Base-by-base conservation (phyloP, 305 asterid species). In the Lippia alba region DNA sequence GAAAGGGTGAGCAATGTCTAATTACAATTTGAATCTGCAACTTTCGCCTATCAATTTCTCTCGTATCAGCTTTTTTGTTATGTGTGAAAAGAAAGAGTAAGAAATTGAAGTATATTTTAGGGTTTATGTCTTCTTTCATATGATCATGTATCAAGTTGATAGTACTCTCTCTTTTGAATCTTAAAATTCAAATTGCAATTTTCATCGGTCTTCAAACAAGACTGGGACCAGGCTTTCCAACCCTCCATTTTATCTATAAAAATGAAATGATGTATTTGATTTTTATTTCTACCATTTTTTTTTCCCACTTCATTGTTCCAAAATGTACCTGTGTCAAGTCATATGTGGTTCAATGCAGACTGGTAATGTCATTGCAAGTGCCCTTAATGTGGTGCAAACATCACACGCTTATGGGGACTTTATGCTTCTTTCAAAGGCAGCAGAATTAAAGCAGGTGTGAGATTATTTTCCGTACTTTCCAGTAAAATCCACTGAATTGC, bases 301-400 rank as follows among this genome's bases (percentile, higher is more conserved):
- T 16, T 54, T 32, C 40, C 56, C 49, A 6, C 60, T 63, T 41
- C 11, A 34, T 55, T 58, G 60, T 56, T 71, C 36, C 34, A 40
- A 36, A 6, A 36, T 53, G 16, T 56, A 45, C 30, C 8, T 73
- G 39, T 44, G 66, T 70, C 40, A 73, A 65, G 24, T 61, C 64
- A 41, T 76, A 36, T 53, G 12, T 36, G 67, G 15, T 72, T 34
- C 44, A 61, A 71, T 85, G 84, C 96, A 94, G 99, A 92, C 98
- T 69, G 79, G 86, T 77, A 80, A 72, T 68, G 90, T 56, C 53
- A 89, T 94, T 67, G 94, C 98, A 55, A 79, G 84, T 73, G 81
- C 96, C 76, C 97, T 94, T 56, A 94, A 92, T 64, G 97, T 92
- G 64, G 80, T 79, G 24, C 97, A 87, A 77, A 92, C 99, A 44